A percentile compares a stretch with the other conserved stretches of the same genome.
These are phyloP conservation scores for Artemisia princeps DNA, from an alignment of 140 eudicot species.

Conservation along the genomic window DNA sequence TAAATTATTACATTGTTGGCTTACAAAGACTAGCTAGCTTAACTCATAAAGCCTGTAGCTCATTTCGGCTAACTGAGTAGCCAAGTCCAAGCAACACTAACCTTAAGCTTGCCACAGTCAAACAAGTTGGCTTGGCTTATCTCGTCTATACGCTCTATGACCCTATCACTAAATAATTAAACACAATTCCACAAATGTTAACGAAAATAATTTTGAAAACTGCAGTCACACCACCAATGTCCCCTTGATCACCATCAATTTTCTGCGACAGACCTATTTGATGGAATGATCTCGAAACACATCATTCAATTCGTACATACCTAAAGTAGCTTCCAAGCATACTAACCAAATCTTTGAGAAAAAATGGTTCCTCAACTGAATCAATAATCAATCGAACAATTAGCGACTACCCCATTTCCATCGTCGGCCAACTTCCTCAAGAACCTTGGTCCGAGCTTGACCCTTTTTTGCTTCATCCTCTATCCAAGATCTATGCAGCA, in stretches of 20 bases:
- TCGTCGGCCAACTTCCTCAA: conserved; percentile 69
- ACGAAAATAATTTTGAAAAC: conserved; percentile 10
- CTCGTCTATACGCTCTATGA: not conserved
- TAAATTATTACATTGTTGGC: conserved; percentile 13
- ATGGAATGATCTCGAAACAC: conserved; percentile 1
- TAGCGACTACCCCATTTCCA: conserved; percentile 70
- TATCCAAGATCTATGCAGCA: conserved; percentile 71
- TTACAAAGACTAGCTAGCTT: conserved; percentile 1
- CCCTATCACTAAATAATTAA: conserved; percentile 11
- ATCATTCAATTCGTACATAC: not conserved
- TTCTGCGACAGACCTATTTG: too few relatives aligned
- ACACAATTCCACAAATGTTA: conserved; percentile 19
- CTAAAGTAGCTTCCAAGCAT: too few relatives aligned
- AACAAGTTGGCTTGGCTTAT: conserved; percentile 5
- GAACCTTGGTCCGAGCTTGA: conserved; percentile 75
- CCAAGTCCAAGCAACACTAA: conserved; percentile 14
- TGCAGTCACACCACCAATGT: conserved; percentile 4
- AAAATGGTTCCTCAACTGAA: not conserved
- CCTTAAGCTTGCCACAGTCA: conserved; percentile 3
- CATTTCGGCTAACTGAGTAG: not conserved
- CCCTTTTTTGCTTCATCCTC: conserved; percentile 88
- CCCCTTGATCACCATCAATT: not conserved
- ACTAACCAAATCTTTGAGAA: too few relatives aligned
- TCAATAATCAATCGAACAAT: not conserved
- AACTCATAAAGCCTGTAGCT: conserved; percentile 6